phyloP scores from a whole-genome alignment of 2,329 filamentous ascomycete species.

The Pseudogymnoascus sp. region DNA sequence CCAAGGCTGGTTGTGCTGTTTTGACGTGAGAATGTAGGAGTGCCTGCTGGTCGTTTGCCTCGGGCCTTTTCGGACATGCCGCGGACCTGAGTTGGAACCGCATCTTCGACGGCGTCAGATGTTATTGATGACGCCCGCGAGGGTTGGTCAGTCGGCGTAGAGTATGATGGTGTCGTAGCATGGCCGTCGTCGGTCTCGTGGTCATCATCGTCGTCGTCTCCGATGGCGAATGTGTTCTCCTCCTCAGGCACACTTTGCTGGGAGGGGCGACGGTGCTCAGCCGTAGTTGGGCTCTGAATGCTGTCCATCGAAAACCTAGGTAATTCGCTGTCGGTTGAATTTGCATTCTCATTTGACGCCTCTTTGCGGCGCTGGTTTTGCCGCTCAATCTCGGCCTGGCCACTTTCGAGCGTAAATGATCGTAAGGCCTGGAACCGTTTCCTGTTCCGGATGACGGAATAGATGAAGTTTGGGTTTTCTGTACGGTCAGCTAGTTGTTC shows the following conservation, averaged over 20 bases:
- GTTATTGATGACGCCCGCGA: constrained; percentile 62
- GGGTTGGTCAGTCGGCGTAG: constrained; percentile 56
- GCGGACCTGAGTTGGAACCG: constrained; percentile 71
- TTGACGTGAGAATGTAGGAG: constrained; percentile 77
- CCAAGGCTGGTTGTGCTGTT: constrained; percentile 76
- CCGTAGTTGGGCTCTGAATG: constrained; percentile 52
- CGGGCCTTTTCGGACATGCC: constrained; percentile 97
- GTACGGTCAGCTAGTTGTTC: constrained; percentile 11
- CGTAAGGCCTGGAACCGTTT: constrained; percentile 79
- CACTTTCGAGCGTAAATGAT: constrained; percentile 84
- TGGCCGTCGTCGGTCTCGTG: constrained; percentile 43
- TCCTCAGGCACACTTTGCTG: constrained; percentile 64
- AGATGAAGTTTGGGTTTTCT: constrained; percentile 78
- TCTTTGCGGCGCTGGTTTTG: constrained; percentile 61
- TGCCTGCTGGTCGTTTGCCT: constrained; percentile 85
- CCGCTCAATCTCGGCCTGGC: constrained; percentile 82
- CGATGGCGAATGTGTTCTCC: constrained; percentile 77
- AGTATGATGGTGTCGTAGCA: constrained; percentile 51
- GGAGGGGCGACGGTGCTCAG: constrained; percentile 48
- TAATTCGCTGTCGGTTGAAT: constrained; percentile 30
- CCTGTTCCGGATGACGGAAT: constrained; percentile 68
- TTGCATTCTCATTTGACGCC: constrained; percentile 42
- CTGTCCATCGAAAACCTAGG: constrained; percentile 60
- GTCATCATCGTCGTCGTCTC: constrained; percentile 64
- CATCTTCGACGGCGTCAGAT: constrained; percentile 57